Percentiles rank a stretch among this genome's conserved stretches.
Conservation (phyloP, 495 filamentous ascomycete genomes). For the Penicillium salamii region DNA sequence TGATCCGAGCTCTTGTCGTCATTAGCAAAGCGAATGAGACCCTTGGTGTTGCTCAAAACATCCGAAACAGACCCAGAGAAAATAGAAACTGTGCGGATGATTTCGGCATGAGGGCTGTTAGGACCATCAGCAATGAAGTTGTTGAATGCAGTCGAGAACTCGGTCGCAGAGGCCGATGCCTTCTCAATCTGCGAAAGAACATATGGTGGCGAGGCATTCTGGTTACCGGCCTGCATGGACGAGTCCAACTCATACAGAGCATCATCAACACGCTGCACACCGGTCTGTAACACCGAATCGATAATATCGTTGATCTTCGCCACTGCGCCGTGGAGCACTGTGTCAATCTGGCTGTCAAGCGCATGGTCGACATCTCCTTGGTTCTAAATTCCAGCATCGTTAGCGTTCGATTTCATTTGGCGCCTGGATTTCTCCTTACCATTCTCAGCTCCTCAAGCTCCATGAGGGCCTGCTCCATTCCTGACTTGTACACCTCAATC, state of each 20-base stretch:
- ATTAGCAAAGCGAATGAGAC: constrained; percentile 86
- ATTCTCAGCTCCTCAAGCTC: constrained; percentile 81
- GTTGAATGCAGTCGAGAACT: constrained; percentile 97
- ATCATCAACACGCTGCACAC: constrained; percentile 93
- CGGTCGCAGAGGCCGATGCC: constrained; percentile 87
- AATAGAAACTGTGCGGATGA: constrained; percentile 87
- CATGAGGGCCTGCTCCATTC: constrained; percentile 91
- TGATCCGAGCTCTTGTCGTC: constrained; percentile 92
- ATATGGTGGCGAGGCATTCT: constrained; percentile 94
- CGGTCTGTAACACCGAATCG: constrained; percentile 91
- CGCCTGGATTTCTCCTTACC: constrained; percentile 26
- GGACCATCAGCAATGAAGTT: constrained; percentile 96
- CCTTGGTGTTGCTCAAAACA: constrained; percentile 94
- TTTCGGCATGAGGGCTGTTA: constrained; percentile 83
- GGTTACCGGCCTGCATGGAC: constrained; percentile 96
- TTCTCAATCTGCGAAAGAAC: constrained; percentile 97
- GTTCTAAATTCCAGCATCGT: constrained; percentile 27
- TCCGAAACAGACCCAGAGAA: constrained; percentile 90
- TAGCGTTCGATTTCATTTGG: neutral
- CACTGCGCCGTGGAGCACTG: constrained; percentile 76
- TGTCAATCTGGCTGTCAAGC: constrained; percentile 87
- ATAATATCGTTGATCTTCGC: constrained; percentile 97
- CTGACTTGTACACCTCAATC: constrained; percentile 92
- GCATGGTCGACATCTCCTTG: constrained; percentile 77
- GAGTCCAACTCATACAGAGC: constrained; percentile 96